A percentile compares a stretch with the other conserved stretches of the same genome.
phyloP scores from a whole-genome alignment of 164 flowering plant species.

The Umbellularia californica region DNA sequence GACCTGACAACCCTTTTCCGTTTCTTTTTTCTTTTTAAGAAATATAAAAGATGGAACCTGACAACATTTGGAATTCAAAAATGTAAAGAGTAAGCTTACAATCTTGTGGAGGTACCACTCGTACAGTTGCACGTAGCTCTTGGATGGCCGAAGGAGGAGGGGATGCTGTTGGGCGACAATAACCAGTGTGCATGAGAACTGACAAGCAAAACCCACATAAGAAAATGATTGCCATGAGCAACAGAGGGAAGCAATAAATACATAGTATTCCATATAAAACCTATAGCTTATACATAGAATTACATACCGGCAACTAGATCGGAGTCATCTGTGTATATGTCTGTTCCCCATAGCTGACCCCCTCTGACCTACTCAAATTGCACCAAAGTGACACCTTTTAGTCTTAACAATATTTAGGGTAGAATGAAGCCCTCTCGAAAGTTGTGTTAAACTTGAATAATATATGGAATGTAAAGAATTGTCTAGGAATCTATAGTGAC shows the following conservation, averaged over 20 bases:
- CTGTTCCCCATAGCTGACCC: constrained; percentile 98
- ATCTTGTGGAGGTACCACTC: constrained; percentile 92
- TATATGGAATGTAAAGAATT: background rate
- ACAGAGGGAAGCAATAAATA: background rate
- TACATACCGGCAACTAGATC: constrained; percentile 96
- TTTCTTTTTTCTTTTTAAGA: too few species aligned
- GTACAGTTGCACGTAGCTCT: constrained; percentile 77
- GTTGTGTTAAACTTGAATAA: background rate
- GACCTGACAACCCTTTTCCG: background rate
- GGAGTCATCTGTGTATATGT: constrained; percentile 92
- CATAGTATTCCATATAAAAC: background rate
- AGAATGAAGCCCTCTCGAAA: background rate
- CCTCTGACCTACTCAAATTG: constrained; percentile 75
- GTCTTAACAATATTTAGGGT: background rate
- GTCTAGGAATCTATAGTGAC: background rate
- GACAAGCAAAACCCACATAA: constrained; percentile 18
- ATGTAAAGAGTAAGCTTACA: constrained; percentile 39
- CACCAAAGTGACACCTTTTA: background rate
- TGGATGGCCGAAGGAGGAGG: constrained; percentile 85
- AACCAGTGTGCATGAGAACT: constrained; percentile 99
- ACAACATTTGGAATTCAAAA: background rate
- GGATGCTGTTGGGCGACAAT: constrained; percentile 88
- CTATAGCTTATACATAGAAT: background rate
- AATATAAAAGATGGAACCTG: background rate
- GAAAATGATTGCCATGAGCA: background rate